These are phyloP conservation scores for Naganishia liquefaciens DNA, from an alignment of 1,284 basidiomycete genomes.

Conservation along the genomic window DNA sequence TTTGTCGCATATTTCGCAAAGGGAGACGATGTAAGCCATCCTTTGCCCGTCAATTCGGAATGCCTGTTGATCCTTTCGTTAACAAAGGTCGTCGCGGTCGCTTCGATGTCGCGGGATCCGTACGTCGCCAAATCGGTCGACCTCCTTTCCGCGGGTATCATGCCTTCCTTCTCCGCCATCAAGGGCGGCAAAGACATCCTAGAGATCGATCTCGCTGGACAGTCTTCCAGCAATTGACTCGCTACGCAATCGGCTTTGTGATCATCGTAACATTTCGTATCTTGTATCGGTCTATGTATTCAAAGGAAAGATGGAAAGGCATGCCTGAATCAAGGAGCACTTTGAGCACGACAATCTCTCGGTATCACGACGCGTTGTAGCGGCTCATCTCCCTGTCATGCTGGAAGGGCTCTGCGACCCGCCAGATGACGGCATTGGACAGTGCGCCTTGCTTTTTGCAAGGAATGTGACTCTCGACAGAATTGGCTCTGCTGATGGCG, in stretches of 20 bases:
- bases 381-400: too few relatives aligned
- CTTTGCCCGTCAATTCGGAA: not conserved
- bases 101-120: constrained; percentile 62
- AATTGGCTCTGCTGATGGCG: too few relatives aligned
- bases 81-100: constrained; percentile 75
- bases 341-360: not conserved
- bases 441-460: too few relatives aligned
- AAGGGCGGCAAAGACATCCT: constrained; percentile 58
- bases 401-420: too few relatives aligned
- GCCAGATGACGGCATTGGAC: too few relatives aligned
- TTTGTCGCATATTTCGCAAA: constrained; percentile 80
- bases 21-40: constrained; percentile 60
- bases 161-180: constrained; percentile 78
- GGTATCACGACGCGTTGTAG: not conserved
- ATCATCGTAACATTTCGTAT: constrained; percentile 6
- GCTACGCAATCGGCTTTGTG: constrained; percentile 2
- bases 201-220: constrained; percentile 43
- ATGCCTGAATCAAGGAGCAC: not conserved
- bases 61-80: not conserved
- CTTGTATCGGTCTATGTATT: not conserved
- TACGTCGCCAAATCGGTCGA: constrained; percentile 79
- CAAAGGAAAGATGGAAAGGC: too few relatives aligned
- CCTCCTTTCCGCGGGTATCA: constrained; percentile 72
- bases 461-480: too few relatives aligned
- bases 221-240: constrained; percentile 29